Evolutionary conservation across 495 filamentous ascomycete species (phyloP), one percentile per base, ranked within the genome.

Genomic region (Aspergillus saccharolyticus): DNA sequence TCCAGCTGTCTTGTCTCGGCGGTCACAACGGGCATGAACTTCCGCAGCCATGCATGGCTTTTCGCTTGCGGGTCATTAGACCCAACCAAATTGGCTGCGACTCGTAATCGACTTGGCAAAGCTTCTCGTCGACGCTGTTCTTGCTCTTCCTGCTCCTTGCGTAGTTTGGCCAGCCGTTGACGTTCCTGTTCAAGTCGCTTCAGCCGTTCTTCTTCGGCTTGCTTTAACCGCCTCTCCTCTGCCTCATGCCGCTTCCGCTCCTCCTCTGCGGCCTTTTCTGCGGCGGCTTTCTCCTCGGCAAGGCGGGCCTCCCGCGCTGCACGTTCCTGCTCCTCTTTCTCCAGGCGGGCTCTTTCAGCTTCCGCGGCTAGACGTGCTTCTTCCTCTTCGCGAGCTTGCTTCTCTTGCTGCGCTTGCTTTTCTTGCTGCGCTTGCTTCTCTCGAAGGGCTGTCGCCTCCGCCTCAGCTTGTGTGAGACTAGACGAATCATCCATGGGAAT

Each of bases 121-220:
- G 81, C 81, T 61, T 88, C 81, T 46, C 80, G 76, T 21, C 82
- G 81, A 43, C 76, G 79, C 54, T 74, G 74, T 62, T 86, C 82
- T 57, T 77, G 76, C 55, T 81, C 79, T 61, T 82, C 77, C 30
- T 75, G 75, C 39, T 81, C 79, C 28, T 73, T 73, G 28, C 79
- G 78, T 51, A 78, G 62, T 54, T 74, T 75, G 24, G 74, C 70
- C 15, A 78, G 68, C 14, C 76, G 75, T 57, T 72, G 65, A 12
- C 85, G 82, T 70, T 88, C 84, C 67, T 78, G 69, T 61, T 87
- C 84, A 14, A 76, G 62, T 4, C 74, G 70, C 60, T 83, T 79
- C 54, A 75, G 73, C 25, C 73, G 77, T 57, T 79, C 84, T 60
- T 79, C 83, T 64, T 80, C 80, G 18, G 73, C 75, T 71, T 78